Base-by-base conservation (phyloP, 2,329 filamentous ascomycete genomes). In the Fusarium oligoseptatum region DNA sequence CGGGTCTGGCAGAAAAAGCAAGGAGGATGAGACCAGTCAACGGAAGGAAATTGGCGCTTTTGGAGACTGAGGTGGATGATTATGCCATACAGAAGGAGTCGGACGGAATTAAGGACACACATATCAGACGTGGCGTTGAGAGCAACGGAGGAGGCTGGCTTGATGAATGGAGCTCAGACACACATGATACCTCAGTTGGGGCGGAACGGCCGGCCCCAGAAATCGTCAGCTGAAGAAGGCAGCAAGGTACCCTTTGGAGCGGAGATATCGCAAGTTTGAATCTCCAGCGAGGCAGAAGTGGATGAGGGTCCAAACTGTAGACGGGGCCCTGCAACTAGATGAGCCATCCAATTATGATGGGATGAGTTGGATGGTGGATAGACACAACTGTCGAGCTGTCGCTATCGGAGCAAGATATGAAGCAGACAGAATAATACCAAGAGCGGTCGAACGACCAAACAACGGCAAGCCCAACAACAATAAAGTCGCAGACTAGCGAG, bases 181-280 rank as follows among this genome's bases (percentile, higher is more conserved):
- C 43, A 48, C 56, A 71, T 56, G 68, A 73, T 74, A 65, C 71
- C 67, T 68, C 32, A 32, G 27, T 55, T 52, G 48, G 36, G 57
- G 37, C 71, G 64, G 71, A 63, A 67, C 24, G 48, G 45, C 15
- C 48, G 61, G 72, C 34, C 27, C 36, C 22, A 45, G n/a, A 27
- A 64, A 56, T 20, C 41, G 68, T 65, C 67, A 60, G 41, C 56
- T 41, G 55, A 62, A 63, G 71, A 52, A 64, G 56, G 60, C 65
- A 50, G 55, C 27, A 39, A 17, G 39, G 61, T 45, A 55, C 27
- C 57, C 36, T 55, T 36, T 34, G 24, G 34, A 58, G 64, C 34
- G 45, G 65, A 58, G 58, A 36, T 72, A 29, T 27, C 55, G 60
- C 32, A 45, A 37, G 17, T 41, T 64, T 52, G 50, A 66, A 69